These are phyloP conservation scores for Colletotrichum navitas DNA, from an alignment of 2,329 filamentous ascomycete species.

Conservation along the genomic window DNA sequence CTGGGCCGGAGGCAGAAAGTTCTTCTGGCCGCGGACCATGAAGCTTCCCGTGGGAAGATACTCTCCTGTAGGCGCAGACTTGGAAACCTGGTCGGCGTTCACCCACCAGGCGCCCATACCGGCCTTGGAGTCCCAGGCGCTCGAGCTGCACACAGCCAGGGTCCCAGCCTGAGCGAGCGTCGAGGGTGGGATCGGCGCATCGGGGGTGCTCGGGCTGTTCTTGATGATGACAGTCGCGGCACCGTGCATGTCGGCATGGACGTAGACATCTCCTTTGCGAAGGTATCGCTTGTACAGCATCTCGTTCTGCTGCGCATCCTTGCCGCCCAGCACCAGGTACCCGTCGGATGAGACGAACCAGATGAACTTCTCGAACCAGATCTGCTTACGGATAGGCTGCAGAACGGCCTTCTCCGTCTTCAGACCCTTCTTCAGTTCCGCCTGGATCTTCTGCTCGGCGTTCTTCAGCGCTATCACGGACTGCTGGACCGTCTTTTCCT, in stretches of 20 bases:
- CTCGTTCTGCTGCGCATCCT: slow-evolving; percentile 91
- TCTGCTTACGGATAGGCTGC: slow-evolving; percentile 82
- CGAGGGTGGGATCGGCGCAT: slow-evolving; percentile 90
- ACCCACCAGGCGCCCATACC: slow-evolving; percentile 98
- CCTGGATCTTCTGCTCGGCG: slow-evolving; percentile 87
- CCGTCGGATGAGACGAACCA: slow-evolving; percentile 98
- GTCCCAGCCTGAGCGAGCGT: slow-evolving; percentile 92
- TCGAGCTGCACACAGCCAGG: slow-evolving; percentile 85
- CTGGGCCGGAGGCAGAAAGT: slow-evolving; percentile 88
- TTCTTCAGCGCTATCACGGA: slow-evolving; percentile 88
- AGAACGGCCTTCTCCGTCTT: slow-evolving; percentile 93
- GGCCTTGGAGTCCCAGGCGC: slow-evolving; percentile 96
- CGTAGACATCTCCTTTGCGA: slow-evolving; percentile 89
- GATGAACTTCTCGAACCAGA: slow-evolving; percentile 98
- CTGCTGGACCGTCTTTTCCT: slow-evolving; percentile 86
- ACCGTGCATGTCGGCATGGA: slow-evolving; percentile 89
- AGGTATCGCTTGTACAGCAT: slow-evolving; percentile 90
- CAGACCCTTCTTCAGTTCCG: slow-evolving; percentile 86
- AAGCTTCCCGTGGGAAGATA: slow-evolving; percentile 85
- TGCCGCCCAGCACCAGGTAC: slow-evolving; percentile 90
- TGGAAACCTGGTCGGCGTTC: slow-evolving; percentile 88
- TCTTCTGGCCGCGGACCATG: slow-evolving; percentile 87
- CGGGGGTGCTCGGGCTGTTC: slow-evolving; percentile 81
- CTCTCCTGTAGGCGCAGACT: slow-evolving; percentile 83
- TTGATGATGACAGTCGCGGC: slow-evolving; percentile 91